Percentiles rank a stretch among this genome's conserved stretches.
phyloP scores from a whole-genome alignment of 2,329 filamentous ascomycete species.

The Lasiodiplodia sp. region DNA sequence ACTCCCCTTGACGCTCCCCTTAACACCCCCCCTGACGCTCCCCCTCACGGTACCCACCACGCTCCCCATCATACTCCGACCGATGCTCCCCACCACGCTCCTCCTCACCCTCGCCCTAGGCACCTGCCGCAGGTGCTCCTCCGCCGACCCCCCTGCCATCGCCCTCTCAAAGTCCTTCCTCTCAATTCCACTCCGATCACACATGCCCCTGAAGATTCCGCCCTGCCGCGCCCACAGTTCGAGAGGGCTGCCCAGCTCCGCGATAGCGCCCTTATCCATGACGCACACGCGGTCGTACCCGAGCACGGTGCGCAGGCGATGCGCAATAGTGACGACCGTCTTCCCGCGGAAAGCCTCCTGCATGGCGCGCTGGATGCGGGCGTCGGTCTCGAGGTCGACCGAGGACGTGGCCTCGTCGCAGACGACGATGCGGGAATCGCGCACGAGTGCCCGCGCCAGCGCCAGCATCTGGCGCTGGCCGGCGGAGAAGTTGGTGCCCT shows the following conservation, averaged over 20 bases:
- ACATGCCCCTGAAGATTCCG: constrained; percentile 89
- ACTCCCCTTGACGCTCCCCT: no score
- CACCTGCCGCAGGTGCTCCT: background rate
- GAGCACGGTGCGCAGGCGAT: constrained; percentile 89
- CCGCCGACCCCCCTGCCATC: background rate
- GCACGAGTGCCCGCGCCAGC: constrained; percentile 86
- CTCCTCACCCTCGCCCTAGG: background rate
- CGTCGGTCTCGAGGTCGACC: constrained; percentile 96
- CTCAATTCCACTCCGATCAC: constrained; percentile 80
- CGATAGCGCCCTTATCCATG: constrained; percentile 89
- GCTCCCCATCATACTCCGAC: no score
- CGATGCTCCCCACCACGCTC: background rate
- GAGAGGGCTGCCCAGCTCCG: constrained; percentile 81
- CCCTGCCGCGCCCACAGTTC: constrained; percentile 71
- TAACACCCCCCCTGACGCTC: no score
- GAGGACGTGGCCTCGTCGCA: constrained; percentile 95
- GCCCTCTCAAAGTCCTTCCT: constrained; percentile 49
- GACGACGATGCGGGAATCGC: constrained; percentile 88
- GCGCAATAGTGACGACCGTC: constrained; percentile 91
- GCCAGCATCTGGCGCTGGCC: constrained; percentile 97
- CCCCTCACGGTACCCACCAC: no score
- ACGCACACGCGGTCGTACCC: constrained; percentile 95
- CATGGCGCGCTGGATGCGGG: constrained; percentile 92
- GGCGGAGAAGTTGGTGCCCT: constrained; percentile 94
- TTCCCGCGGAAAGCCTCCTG: constrained; percentile 82